Evolutionary conservation across 2,329 filamentous ascomycete species (phyloP).

Genomic region (Diaporthe destruens): DNA sequence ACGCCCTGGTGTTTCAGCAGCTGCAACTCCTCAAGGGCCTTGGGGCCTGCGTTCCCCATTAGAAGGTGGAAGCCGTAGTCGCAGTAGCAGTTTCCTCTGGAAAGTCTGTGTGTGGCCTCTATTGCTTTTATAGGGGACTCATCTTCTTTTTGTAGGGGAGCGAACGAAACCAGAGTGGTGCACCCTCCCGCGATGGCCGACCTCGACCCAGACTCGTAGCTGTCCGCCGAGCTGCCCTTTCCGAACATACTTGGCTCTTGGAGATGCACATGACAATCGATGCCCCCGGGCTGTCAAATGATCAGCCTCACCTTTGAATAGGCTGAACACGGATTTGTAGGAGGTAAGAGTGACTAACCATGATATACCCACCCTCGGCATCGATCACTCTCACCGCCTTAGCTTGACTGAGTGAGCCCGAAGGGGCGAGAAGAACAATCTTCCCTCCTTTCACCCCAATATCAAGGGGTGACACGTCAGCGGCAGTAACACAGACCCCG

Average conservation of each 20-base stretch:
- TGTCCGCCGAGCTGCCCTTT: conserved; percentile 51
- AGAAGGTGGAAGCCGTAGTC: conserved; percentile 70
- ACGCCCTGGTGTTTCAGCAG: conserved; percentile 56
- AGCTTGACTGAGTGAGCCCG: conserved; percentile 49
- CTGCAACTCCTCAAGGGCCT: conserved; percentile 57
- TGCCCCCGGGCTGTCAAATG: conserved; percentile 51
- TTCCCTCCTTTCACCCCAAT: conserved; percentile 58
- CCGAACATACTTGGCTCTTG: conserved; percentile 54
- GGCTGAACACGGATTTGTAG: background rate
- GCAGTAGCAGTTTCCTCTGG: conserved; percentile 61
- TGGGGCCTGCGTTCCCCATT: conserved; percentile 58
- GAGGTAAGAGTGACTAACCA: conserved; percentile 44
- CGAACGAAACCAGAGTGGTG: conserved; percentile 70
- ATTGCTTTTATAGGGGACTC: conserved; percentile 60
- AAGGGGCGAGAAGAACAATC: conserved; percentile 55
- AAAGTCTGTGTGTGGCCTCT: conserved; percentile 59
- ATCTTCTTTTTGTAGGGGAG: conserved; percentile 62
- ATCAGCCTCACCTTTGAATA: background rate
- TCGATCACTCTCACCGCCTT: conserved; percentile 53
- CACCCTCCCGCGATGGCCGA: conserved; percentile 70
- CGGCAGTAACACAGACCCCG: conserved; percentile 57
- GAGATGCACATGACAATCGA: conserved; percentile 57
- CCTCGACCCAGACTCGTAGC: conserved; percentile 54
- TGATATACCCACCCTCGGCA: conserved; percentile 58
- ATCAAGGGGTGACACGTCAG: conserved; percentile 56